Conservation (phyloP, 2,329 filamentous ascomycete genomes). For the Stachybotrys chartarum region DNA sequence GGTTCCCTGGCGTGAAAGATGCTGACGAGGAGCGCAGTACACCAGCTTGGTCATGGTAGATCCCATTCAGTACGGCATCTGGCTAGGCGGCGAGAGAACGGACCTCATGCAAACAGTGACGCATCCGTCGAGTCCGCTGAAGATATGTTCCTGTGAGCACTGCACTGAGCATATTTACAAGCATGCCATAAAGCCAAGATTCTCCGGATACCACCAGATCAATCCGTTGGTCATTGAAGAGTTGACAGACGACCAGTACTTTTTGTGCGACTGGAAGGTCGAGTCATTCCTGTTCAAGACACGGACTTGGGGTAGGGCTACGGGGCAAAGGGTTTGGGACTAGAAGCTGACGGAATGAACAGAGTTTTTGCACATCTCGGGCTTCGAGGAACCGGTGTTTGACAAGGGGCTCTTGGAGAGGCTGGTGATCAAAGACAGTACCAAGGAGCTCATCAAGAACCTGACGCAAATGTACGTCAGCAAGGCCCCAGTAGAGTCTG, state of each 20-base stretch:
- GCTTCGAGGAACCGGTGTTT: not conserved
- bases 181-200: slow-evolving; percentile 2
- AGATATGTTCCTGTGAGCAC: slow-evolving; percentile 4
- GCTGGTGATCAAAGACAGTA: not conserved
- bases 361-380: not conserved
- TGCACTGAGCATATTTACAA: slow-evolving; percentile 5
- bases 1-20: not conserved
- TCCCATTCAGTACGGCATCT: not conserved
- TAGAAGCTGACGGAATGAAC: not conserved
- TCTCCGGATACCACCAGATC: slow-evolving; percentile 3
- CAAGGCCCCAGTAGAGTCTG: not conserved
- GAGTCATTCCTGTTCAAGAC: slow-evolving; percentile 11
- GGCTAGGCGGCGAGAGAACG: not conserved
- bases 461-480: not conserved
- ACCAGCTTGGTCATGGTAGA: slow-evolving; percentile 2
- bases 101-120: not conserved
- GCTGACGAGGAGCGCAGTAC: not conserved
- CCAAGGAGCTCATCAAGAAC: slow-evolving; percentile 1
- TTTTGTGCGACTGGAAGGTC: slow-evolving; percentile 6
- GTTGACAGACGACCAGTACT: slow-evolving; percentile 8
- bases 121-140: slow-evolving; percentile 1
- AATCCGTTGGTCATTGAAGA: slow-evolving; percentile 1
- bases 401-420: not conserved
- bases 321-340: no score
- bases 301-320: slow-evolving; percentile 7